Conservation (phyloP, 495 filamentous ascomycete genomes). For the Daldinia loculata region DNA sequence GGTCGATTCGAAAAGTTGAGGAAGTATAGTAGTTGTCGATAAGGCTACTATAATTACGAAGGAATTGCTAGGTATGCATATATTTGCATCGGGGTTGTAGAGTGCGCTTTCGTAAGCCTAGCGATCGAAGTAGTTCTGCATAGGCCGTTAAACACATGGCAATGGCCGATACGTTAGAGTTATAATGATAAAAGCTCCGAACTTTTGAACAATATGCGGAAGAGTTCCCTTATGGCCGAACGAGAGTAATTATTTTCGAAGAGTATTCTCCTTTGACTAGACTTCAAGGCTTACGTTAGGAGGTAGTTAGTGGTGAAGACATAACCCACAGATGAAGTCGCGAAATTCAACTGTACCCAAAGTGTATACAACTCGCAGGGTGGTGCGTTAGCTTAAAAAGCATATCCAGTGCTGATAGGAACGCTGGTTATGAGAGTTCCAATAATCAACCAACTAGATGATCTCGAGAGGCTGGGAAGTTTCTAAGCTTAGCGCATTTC, state of each 20-base stretch:
- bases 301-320: not conserved
- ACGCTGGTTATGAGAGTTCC: not conserved
- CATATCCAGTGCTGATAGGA: not conserved
- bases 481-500: not conserved
- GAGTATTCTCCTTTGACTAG: not conserved
- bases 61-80: not conserved
- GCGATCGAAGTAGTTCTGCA: not conserved
- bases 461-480: not conserved
- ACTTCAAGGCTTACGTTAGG: not conserved
- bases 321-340: not conserved
- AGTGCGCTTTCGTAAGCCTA: not conserved
- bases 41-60: not conserved
- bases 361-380: too few relatives aligned
- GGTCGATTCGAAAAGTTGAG: not conserved
- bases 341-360: not conserved
- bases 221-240: not conserved
- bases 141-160: not conserved
- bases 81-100: not conserved
- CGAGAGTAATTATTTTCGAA: not conserved
- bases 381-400: not conserved
- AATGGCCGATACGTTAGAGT: not conserved
- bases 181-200: not conserved
- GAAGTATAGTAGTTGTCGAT: not conserved
- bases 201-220: not conserved
- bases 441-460: not conserved